phyloP scores from a whole-genome alignment of 1,284 basidiomycete genomes.

The Tilletia caries region DNA sequence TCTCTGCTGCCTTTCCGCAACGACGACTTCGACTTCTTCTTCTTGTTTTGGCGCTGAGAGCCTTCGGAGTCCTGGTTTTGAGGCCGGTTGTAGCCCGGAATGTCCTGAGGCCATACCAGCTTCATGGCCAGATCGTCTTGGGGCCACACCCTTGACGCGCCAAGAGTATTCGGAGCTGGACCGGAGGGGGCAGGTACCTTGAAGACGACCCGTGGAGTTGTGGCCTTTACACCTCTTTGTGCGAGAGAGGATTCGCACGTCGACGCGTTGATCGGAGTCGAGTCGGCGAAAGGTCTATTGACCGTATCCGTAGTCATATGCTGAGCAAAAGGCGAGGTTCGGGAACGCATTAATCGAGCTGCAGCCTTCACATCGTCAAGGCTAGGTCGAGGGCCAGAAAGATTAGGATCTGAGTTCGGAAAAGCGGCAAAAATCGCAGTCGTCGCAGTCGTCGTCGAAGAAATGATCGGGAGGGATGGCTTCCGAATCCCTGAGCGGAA shows the following conservation, averaged over 20 bases:
- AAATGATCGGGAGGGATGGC: too few relatives aligned
- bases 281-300: constrained; percentile 3
- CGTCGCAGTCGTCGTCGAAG: too few relatives aligned
- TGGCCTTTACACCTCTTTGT: not conserved
- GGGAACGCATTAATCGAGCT: too few relatives aligned
- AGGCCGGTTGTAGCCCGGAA: not conserved
- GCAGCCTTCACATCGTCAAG: too few relatives aligned
- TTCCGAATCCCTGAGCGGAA: too few relatives aligned
- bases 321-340: too few relatives aligned
- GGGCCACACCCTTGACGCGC: not conserved
- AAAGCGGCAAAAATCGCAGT: too few relatives aligned
- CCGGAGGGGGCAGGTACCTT: not conserved
- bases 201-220: not conserved
- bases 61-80: not conserved
- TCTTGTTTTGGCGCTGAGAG: too few relatives aligned
- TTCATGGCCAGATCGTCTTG: not conserved
- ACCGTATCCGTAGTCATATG: too few relatives aligned
- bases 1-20: too few relatives aligned
- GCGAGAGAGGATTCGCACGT: not conserved
- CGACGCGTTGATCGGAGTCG: not conserved
- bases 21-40: too few relatives aligned
- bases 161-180: not conserved
- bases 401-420: not conserved
- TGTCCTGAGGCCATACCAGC: not conserved
- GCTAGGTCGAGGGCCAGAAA: not conserved